Conservation (phyloP, 805 yeast genomes). For the Saccharomycopsis guyanensis region DNA sequence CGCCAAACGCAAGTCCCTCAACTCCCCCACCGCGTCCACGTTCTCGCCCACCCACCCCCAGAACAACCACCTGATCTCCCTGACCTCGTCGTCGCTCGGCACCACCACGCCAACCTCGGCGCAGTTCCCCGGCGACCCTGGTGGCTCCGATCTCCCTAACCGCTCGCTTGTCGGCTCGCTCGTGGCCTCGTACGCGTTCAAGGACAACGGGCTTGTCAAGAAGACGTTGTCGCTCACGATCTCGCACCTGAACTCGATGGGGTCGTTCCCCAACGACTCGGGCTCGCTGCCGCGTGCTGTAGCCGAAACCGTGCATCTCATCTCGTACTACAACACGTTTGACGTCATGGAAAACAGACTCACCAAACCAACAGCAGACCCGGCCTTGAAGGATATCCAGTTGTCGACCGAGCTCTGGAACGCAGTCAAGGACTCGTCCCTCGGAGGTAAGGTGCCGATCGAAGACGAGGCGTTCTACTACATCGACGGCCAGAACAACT, state of each 20-base stretch:
- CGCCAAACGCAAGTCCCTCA: constrained; percentile 3
- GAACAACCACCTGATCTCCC: neutral
- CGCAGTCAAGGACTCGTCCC: constrained; percentile 49
- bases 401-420: constrained; percentile 43
- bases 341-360: constrained; percentile 60
- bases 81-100: constrained; percentile 1
- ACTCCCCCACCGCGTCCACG: constrained; percentile 7
- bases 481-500: constrained; percentile 30
- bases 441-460: constrained; percentile 45
- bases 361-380: constrained; percentile 48
- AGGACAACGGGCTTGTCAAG: constrained; percentile 69
- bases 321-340: constrained; percentile 69
- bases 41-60: constrained; percentile 7
- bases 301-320: constrained; percentile 54
- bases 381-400: constrained; percentile 39
- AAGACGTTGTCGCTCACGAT: constrained; percentile 71
- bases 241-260: constrained; percentile 24
- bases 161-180: constrained; percentile 48
- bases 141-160: constrained; percentile 23
- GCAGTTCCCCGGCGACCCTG: neutral
- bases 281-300: constrained; percentile 13
- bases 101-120: neutral
- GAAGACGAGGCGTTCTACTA: constrained; percentile 46
- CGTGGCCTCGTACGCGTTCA: constrained; percentile 54
- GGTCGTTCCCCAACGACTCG: neutral